Evolutionary conservation across 805 yeast species (phyloP).

Genomic region (Suhomyces sp.): DNA sequence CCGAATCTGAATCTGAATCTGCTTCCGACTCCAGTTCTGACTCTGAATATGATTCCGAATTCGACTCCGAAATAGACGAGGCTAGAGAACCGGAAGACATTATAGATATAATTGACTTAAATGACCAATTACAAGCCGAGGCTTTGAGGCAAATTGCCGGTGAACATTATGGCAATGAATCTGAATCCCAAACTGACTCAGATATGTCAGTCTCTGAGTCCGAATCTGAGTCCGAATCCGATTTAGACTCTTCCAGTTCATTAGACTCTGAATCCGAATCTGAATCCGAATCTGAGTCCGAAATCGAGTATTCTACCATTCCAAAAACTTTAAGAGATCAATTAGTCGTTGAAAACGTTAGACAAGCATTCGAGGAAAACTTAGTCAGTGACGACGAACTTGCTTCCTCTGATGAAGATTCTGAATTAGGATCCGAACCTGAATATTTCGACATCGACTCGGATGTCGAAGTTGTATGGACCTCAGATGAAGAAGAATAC

Average conservation of each 20-base stretch:
- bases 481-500: conserved; percentile 20
- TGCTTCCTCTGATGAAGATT: conserved; percentile 16
- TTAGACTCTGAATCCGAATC: conserved; percentile 11
- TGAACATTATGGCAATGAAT: conserved; percentile 23
- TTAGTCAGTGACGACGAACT: conserved; percentile 30
- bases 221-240: conserved; percentile 13
- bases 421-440: conserved; percentile 18
- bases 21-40: conserved; percentile 10
- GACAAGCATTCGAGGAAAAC: conserved; percentile 34
- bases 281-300: conserved; percentile 16
- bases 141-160: conserved; percentile 31
- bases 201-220: conserved; percentile 15
- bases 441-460: conserved; percentile 32
- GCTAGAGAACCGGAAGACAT: conserved; percentile 28
- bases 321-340: conserved; percentile 29
- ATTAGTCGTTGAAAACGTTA: conserved; percentile 34
- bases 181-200: conserved; percentile 17
- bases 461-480: conserved; percentile 18
- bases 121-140: conserved; percentile 37
- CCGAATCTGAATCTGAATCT: conserved; percentile 25
- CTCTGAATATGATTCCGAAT: conserved; percentile 4
- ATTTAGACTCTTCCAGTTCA: conserved; percentile 11
- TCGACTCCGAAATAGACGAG: conserved; percentile 13
- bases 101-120: conserved; percentile 35
- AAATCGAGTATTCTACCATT: conserved; percentile 27